Conservation (phyloP, 108 stramenopile genomes). For the Aurantiochytrium sp. region DNA sequence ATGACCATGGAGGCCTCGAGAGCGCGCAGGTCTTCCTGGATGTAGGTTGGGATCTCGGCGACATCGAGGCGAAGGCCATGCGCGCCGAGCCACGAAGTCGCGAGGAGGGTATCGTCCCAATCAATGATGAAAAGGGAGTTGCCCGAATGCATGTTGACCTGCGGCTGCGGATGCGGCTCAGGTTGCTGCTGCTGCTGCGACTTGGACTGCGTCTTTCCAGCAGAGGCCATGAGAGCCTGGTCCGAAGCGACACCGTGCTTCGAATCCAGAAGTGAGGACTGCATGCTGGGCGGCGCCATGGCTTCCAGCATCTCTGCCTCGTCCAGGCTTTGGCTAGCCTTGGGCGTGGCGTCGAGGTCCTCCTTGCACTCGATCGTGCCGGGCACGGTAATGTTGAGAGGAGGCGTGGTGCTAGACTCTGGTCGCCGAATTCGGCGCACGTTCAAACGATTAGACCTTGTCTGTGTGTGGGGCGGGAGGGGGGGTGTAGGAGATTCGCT, state of each 20-base stretch:
- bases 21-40: slow-evolving; percentile 79
- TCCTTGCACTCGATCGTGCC: slow-evolving; percentile 12
- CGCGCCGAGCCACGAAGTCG: slow-evolving; percentile 25
- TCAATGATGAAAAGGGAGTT: slow-evolving; percentile 31
- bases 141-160: background rate
- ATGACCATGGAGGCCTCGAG: slow-evolving; percentile 52
- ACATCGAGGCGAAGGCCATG: slow-evolving; percentile 34
- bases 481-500: no score
- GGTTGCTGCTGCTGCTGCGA: no score
- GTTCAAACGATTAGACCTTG: no score
- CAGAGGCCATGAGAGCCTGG: background rate
- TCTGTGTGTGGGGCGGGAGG: no score
- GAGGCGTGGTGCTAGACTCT: background rate
- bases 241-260: background rate
- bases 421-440: no score
- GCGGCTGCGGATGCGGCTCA: no score
- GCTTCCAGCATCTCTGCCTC: background rate
- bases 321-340: background rate
- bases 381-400: background rate
- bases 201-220: no score
- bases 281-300: background rate
- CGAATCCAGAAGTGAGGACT: background rate
- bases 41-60: slow-evolving; percentile 34
- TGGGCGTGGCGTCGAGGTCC: slow-evolving; percentile 18
- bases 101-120: slow-evolving; percentile 37